These are phyloP conservation scores for Flaveria brownii DNA, from an alignment of 129 eudicot species.

Conservation along the genomic window DNA sequence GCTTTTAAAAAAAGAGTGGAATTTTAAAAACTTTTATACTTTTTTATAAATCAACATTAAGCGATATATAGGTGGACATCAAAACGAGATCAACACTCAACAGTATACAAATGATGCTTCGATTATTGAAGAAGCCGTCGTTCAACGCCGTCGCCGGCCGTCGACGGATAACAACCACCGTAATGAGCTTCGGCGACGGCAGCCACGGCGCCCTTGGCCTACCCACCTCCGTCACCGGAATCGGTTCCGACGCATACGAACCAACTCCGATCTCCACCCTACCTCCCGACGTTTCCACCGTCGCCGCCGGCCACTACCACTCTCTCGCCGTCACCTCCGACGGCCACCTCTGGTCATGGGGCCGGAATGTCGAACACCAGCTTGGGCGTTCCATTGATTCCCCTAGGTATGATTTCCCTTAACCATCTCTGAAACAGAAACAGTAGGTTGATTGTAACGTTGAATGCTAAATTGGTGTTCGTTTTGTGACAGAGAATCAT, in stretches of 20 bases:
- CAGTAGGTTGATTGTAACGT: too few relatives aligned
- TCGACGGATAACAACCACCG: constrained; percentile 53
- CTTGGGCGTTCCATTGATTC: constrained; percentile 65
- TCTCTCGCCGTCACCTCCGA: constrained; percentile 79
- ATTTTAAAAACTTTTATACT: too few relatives aligned
- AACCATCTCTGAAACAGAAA: too few relatives aligned
- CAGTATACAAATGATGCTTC: constrained; percentile 28
- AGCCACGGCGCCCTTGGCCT: constrained; percentile 82
- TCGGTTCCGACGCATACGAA: constrained; percentile 71
- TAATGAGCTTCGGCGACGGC: constrained; percentile 88
- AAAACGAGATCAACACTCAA: too few relatives aligned
- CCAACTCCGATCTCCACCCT: constrained; percentile 68
- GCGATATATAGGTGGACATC: too few relatives aligned
- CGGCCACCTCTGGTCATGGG: constrained; percentile 97
- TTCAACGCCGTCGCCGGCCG: constrained; percentile 23
- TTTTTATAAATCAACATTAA: too few relatives aligned
- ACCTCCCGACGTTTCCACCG: constrained; percentile 61
- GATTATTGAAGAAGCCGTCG: constrained; percentile 27
- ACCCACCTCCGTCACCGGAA: constrained; percentile 46
- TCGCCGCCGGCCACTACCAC: constrained; percentile 94
- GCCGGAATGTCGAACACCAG: constrained; percentile 81
- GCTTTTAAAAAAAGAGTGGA: too few relatives aligned
- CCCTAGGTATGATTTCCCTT: constrained; percentile 17
- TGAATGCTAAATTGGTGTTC: not conserved
- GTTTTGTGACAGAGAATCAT: constrained; percentile 60